These are phyloP conservation scores for Punica granatum DNA, from an alignment of 345 rosid species.

Conservation along the genomic window DNA sequence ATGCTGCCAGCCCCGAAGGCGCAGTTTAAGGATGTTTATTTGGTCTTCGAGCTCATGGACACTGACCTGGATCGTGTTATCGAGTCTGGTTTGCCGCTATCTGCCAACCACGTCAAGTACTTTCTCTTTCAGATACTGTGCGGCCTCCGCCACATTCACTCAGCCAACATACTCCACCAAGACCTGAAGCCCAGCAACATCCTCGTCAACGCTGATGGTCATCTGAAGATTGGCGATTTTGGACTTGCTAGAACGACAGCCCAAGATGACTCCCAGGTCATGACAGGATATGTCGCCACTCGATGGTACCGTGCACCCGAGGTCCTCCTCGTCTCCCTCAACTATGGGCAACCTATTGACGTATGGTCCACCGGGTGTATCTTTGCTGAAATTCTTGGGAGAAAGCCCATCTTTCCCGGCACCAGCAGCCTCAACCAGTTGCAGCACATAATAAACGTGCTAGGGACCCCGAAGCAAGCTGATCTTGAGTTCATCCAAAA, in stretches of 20 bases:
- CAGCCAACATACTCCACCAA: slow-evolving; percentile 84
- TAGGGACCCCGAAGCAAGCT: slow-evolving; percentile 62
- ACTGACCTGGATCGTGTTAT: no score
- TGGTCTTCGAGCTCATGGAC: no score
- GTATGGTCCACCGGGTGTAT: slow-evolving; percentile 95
- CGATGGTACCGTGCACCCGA: no score
- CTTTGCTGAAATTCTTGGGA: slow-evolving; percentile 78
- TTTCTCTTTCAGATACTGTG: no score
- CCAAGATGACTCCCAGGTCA: slow-evolving; percentile 59
- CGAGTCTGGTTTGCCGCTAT: no score
- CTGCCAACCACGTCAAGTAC: no score
- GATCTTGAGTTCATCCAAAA: slow-evolving; percentile 74
- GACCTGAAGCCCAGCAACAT: no score
- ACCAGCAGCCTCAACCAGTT: slow-evolving; percentile 88
- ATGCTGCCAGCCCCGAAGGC: no score
- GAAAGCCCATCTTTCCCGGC: slow-evolving; percentile 82
- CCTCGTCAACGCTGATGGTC: slow-evolving; percentile 75
- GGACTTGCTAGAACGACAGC: slow-evolving; percentile 83
- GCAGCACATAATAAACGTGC: slow-evolving; percentile 55
- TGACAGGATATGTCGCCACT: slow-evolving; percentile 86
- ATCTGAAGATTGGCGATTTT: slow-evolving; percentile 78
- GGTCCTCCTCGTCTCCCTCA: slow-evolving; percentile 70
- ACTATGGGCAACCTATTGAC: slow-evolving; percentile 75
- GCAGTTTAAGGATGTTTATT: no score
- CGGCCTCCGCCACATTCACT: slow-evolving; percentile 88